Conservation (phyloP, 129 eudicot genomes). For the carrot (Daucus carota) region DNA sequence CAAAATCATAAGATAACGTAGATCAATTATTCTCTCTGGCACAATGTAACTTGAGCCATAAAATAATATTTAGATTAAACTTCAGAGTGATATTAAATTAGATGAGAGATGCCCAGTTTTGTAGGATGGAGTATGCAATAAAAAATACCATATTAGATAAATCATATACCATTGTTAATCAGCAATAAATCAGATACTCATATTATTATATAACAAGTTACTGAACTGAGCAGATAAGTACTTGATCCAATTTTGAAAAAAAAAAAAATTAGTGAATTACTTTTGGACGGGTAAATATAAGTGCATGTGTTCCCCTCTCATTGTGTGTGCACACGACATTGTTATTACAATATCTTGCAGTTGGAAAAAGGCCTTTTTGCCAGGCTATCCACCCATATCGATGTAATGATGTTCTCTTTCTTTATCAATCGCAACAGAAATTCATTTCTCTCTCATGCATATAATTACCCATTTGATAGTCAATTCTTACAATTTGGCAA, state of each 20-base stretch:
- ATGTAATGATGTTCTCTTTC: too few species aligned
- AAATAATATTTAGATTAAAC: neutral
- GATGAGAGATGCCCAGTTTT: neutral
- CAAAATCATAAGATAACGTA: constrained; percentile 1
- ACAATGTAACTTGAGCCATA: neutral
- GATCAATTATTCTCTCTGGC: neutral
- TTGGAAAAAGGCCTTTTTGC: too few species aligned
- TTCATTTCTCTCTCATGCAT: too few species aligned
- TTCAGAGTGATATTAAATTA: neutral
- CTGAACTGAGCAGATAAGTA: neutral
- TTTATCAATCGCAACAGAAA: too few species aligned
- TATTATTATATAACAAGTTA: neutral
- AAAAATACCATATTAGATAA: neutral
- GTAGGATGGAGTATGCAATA: neutral
- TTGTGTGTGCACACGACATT: too few species aligned
- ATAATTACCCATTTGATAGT: too few species aligned
- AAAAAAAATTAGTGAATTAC: too few species aligned
- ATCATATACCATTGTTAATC: too few species aligned
- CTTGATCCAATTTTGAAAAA: neutral
- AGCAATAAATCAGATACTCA: neutral
- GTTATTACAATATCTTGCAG: too few species aligned
- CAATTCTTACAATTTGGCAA: too few species aligned
- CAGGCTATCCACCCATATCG: too few species aligned
- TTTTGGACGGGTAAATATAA: too few species aligned
- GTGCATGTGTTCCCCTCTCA: neutral